A percentile compares a stretch with the other conserved stretches of the same genome.
Evolutionary conservation across 2,329 filamentous ascomycete species (phyloP).

Genomic region (Botryotinia calthae): DNA sequence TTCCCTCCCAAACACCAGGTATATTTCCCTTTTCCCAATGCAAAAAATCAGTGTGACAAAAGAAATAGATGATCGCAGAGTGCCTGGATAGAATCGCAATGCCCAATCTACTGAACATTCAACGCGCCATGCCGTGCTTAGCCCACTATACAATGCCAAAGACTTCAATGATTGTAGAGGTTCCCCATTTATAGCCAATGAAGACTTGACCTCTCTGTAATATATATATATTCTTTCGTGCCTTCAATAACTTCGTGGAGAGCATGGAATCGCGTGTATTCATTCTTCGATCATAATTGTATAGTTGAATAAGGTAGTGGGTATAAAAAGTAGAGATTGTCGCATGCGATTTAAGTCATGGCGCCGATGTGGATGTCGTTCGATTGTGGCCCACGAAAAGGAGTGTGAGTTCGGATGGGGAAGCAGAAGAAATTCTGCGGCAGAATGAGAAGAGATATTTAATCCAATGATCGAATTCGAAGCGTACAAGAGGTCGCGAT

Average conservation of each 20-base stretch:
- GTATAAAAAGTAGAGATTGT: constrained; percentile 18
- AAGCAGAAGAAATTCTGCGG: constrained; percentile 33
- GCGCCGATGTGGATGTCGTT: constrained; percentile 32
- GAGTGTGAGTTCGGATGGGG: constrained; percentile 38
- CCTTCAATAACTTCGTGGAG: constrained; percentile 38
- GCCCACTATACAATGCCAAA: constrained; percentile 35
- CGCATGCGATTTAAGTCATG: constrained; percentile 25
- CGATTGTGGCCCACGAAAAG: constrained; percentile 37
- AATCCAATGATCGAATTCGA: constrained; percentile 37
- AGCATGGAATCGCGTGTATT: constrained; percentile 34
- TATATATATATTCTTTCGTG: constrained; percentile 31
- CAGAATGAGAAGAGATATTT: constrained; percentile 39
- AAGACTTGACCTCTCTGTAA: neutral
- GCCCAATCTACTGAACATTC: constrained; percentile 30
- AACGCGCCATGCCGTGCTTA: constrained; percentile 35
- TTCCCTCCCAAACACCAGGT: constrained; percentile 36
- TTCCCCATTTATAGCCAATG: constrained; percentile 22
- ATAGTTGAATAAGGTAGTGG: constrained; percentile 23
- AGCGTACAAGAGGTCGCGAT: constrained; percentile 35
- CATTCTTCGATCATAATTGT: constrained; percentile 28
- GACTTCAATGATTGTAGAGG: constrained; percentile 29
- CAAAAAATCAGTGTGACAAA: constrained; percentile 24
- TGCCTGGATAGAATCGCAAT: constrained; percentile 28
- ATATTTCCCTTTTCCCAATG: constrained; percentile 38
- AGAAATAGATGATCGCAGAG: constrained; percentile 20